Evolutionary conservation across 2,329 filamentous ascomycete genomes (phyloP), one percentile per base, ranked within the genome.

Genomic region (Arachnopeziza araneosa): DNA sequence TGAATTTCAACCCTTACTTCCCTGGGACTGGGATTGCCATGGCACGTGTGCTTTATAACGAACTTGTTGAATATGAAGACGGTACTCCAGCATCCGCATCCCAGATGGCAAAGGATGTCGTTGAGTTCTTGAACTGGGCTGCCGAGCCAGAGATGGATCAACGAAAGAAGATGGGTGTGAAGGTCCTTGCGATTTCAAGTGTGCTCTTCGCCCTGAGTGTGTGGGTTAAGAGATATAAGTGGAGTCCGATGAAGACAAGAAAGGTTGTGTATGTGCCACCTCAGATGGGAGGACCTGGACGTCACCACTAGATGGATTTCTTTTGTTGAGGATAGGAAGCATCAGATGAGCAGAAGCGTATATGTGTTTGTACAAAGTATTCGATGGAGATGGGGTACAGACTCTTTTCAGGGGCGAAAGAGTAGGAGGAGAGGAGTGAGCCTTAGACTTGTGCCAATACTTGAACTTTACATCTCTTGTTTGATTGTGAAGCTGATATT

Each of bases 1-100:
- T 99, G 79, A 97, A 98, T 87, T 99, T 99, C 87, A 99, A 99
- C 86, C 95, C 95, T 63, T 99, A 97, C 84, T 99, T 99, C 88
- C 95, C 95, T 60, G 95, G 95, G 75, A 98, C 95, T 70, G 93
- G 93, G 75, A 99, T 99, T 76, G 95, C 90, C 72, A 99, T 99
- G 95, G 93, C 89, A 71, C 93, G 95, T 86, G 95, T 98, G 63
- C 86, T 99, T 63, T 99, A 96, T 80, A 95, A 99, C 70, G 95
- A 91, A 66, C 81, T 99, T 60, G 95, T 99, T 66, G 95, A 99
- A 77, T 99, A 98, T 80, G 95, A 99, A 76, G 95, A 99, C 69
- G 92, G 85, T 65, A 99, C 95, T 50, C 90, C 92, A 56, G 95
- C 95, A 55, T 91, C 93, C 64, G 92, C 92, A 68, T 97, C 93